phyloP scores from a whole-genome alignment of 1,139 yeast species.

The Scheffersomyces titani region DNA sequence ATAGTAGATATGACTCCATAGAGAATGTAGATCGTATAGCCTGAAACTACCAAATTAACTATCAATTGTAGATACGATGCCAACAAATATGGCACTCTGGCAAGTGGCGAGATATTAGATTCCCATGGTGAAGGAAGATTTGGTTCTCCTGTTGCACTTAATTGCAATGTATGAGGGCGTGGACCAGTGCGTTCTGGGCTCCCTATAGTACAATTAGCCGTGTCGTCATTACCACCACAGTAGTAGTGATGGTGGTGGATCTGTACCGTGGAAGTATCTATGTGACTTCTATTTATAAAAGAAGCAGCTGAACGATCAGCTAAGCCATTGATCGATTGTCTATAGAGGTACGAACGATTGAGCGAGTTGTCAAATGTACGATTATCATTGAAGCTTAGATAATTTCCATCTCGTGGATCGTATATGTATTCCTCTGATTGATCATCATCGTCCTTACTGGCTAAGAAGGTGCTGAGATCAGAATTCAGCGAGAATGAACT shows the following conservation, averaged over 20 bases:
- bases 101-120: conserved; percentile 35
- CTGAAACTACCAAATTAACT: conserved; percentile 47
- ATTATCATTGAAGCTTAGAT: conserved; percentile 4
- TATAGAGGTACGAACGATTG: conserved; percentile 11
- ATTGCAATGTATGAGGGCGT: conserved; percentile 1
- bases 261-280: conserved; percentile 18
- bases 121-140: conserved; percentile 56
- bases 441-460: conserved; percentile 10
- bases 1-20: conserved; percentile 48
- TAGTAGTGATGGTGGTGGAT: conserved; percentile 51
- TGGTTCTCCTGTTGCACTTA: conserved; percentile 4
- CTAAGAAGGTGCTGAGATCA: conserved; percentile 18
- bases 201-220: not conserved
- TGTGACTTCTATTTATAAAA: not conserved
- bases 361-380: conserved; percentile 11
- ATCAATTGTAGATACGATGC: conserved; percentile 61
- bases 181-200: not conserved
- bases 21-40: conserved; percentile 43
- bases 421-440: conserved; percentile 21
- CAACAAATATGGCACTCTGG: conserved; percentile 49
- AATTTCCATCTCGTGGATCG: conserved; percentile 20
- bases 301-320: not conserved
- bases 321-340: conserved; percentile 6
- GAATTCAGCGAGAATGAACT: conserved; percentile 23
- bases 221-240: conserved; percentile 6